These are phyloP conservation scores for Nidularia sp. DNA, from an alignment of 768 basidiomycete genomes.

Conservation along the genomic window DNA sequence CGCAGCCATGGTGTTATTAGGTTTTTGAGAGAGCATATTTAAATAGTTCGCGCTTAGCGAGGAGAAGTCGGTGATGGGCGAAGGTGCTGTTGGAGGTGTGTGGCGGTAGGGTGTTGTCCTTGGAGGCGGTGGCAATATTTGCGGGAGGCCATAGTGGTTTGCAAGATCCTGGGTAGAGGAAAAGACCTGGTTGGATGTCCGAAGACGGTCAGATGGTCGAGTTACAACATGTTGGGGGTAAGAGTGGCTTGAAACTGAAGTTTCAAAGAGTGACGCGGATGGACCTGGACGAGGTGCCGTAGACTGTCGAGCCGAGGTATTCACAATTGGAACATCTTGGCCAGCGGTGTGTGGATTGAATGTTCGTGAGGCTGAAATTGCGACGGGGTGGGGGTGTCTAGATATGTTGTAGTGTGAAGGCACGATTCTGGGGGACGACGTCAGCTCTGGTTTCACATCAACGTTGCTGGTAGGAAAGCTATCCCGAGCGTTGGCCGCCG, in stretches of 20 bases:
- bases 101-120: constrained; percentile 47
- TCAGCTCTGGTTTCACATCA: neutral
- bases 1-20: constrained; percentile 25
- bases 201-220: constrained; percentile 49
- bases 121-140: constrained; percentile 64
- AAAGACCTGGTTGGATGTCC: constrained; percentile 66
- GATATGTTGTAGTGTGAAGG: neutral
- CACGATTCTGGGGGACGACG: neutral
- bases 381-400: neutral
- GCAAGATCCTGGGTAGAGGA: constrained; percentile 63
- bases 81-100: constrained; percentile 22
- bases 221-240: constrained; percentile 58
- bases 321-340: constrained; percentile 52
- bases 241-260: constrained; percentile 43
- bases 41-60: constrained; percentile 60
- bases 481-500: neutral
- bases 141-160: constrained; percentile 77
- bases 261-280: constrained; percentile 41
- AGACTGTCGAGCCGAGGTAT: constrained; percentile 37
- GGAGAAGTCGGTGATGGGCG: constrained; percentile 37
- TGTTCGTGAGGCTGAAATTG: neutral
- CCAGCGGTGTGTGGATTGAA: constrained; percentile 19
- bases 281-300: constrained; percentile 37
- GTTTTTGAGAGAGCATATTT: constrained; percentile 57
- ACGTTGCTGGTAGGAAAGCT: neutral